These are phyloP conservation scores for Penicillium capsulatum DNA, from an alignment of 2,329 filamentous ascomycete species.

Conservation along the genomic window DNA sequence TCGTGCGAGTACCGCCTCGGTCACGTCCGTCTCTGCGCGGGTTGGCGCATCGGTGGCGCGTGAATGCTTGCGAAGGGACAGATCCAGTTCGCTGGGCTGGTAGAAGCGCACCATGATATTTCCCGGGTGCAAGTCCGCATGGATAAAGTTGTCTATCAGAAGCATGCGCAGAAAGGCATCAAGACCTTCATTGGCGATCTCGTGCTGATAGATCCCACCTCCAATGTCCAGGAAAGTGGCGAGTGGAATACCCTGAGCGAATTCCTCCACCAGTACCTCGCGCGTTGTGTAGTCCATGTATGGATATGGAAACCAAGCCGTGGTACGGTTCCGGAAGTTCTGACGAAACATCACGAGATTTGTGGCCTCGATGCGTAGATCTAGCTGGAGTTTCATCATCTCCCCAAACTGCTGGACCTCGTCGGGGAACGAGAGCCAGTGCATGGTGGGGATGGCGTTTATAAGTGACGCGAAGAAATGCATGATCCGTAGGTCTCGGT, in stretches of 20 bases:
- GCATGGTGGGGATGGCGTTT: conserved; percentile 85
- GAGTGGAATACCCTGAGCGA: conserved; percentile 87
- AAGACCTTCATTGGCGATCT: conserved; percentile 90
- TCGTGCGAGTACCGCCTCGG: conserved; percentile 76
- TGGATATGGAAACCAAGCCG: conserved; percentile 94
- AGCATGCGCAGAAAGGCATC: conserved; percentile 97
- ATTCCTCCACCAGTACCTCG: conserved; percentile 90
- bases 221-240: conserved; percentile 87
- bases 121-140: conserved; percentile 91
- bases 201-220: conserved; percentile 85
- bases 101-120: conserved; percentile 99
- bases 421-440: conserved; percentile 94
- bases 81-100: conserved; percentile 67
- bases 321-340: conserved; percentile 83
- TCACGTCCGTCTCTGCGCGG: conserved; percentile 65
- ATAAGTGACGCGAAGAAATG: conserved; percentile 78
- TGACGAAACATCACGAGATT: conserved; percentile 82
- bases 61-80: conserved; percentile 51
- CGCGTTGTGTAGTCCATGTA: conserved; percentile 90
- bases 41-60: conserved; percentile 42
- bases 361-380: conserved; percentile 88
- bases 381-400: conserved; percentile 98
- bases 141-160: conserved; percentile 94
- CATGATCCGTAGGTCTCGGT: conserved; percentile 94
- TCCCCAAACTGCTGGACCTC: conserved; percentile 92